These are phyloP conservation scores for Coix lacrymajobi DNA, from an alignment of 176 grass and related monocot species.

Conservation along the genomic window DNA sequence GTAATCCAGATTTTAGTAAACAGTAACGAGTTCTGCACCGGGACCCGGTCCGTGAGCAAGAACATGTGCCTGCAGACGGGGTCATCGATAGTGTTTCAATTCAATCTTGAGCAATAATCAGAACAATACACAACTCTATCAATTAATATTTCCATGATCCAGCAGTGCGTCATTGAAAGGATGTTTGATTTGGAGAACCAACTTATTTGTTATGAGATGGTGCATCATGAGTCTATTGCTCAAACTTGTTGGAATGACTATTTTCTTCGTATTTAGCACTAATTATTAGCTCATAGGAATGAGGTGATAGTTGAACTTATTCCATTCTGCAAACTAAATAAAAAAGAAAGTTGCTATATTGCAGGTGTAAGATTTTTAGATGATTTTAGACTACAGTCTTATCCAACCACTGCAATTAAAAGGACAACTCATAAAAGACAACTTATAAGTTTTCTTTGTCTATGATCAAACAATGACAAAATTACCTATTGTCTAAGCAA, in stretches of 20 bases:
- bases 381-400: too few species aligned
- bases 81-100: not conserved
- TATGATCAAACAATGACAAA: too few species aligned
- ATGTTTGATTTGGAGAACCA: not conserved
- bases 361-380: too few species aligned
- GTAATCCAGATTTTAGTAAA: not conserved
- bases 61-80: not conserved
- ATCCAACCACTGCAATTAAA: too few species aligned
- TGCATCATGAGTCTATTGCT: too few species aligned
- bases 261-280: too few species aligned
- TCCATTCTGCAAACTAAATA: not conserved
- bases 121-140: not conserved
- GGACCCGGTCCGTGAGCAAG: not conserved
- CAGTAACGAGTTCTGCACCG: not conserved
- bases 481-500: too few species aligned
- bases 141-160: not conserved
- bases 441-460: too few species aligned
- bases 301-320: not conserved
- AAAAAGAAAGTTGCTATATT: not conserved
- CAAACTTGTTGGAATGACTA: too few species aligned
- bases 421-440: too few species aligned
- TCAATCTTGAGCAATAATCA: not conserved
- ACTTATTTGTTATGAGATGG: too few species aligned
- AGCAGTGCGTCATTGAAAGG: not conserved
- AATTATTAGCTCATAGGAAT: too few species aligned